A percentile compares a stretch with the other conserved stretches of the same genome.
phyloP scores from a whole-genome alignment of 176 grass and related monocot genomes.

The Musa acuminata region DNA sequence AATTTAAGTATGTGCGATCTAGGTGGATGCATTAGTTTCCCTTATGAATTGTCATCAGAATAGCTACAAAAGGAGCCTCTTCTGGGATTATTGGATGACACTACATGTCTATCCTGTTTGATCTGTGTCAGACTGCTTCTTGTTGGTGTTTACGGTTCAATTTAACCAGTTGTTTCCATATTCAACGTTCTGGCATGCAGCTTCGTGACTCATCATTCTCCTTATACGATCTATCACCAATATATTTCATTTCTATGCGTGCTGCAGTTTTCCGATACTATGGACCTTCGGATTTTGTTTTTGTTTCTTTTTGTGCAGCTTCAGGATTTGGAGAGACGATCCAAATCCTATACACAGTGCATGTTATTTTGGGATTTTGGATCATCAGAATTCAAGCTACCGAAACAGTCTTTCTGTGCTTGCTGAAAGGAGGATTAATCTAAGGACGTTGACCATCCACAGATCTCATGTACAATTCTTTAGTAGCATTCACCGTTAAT shows the following conservation, averaged over 20 bases:
- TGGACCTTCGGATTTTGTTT: too few species aligned
- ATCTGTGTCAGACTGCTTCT: background rate
- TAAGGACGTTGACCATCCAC: too few species aligned
- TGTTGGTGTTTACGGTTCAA: background rate
- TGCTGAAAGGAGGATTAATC: too few species aligned
- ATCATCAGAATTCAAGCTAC: too few species aligned
- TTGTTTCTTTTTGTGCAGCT: too few species aligned
- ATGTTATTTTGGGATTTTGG: too few species aligned
- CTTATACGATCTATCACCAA: too few species aligned
- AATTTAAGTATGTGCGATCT: background rate
- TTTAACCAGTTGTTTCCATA: background rate
- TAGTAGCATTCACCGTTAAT: conserved; percentile 4
- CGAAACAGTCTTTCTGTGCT: too few species aligned
- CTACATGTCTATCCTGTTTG: background rate
- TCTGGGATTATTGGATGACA: background rate
- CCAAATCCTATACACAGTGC: too few species aligned
- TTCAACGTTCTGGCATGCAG: background rate
- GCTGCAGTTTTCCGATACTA: too few species aligned
- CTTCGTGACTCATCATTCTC: background rate
- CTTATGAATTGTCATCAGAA: background rate
- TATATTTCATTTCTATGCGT: too few species aligned
- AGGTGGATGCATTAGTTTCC: background rate
- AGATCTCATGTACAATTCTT: background rate
- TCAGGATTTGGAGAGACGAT: too few species aligned
- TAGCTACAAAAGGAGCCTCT: background rate